Base-by-base conservation (phyloP, 1,284 basidiomycete genomes). In the Moesziomyces sp. region DNA sequence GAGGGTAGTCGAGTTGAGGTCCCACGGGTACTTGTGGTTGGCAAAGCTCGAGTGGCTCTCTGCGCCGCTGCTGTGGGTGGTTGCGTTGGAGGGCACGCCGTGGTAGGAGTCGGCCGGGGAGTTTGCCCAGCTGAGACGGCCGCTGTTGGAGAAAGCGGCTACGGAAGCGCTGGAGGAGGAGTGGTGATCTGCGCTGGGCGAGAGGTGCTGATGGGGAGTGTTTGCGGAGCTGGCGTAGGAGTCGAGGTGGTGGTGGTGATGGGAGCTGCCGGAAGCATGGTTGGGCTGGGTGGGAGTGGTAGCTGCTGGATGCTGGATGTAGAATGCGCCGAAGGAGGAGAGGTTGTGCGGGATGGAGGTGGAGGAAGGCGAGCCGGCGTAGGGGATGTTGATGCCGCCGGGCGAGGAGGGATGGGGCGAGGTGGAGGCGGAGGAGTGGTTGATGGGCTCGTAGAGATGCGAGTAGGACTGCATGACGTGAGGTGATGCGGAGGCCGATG, bases 101-200 rank as follows among this genome's bases (percentile, higher is more conserved):
- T 74, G 67, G 26, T 74, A 74, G 14, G 72, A 70, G 24, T 74
- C 72, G 9, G 72, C 67, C 2, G 72, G 72, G 9, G 67, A 70
- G 52, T 70, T 70, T 26, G 63, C 67, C 72, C 72, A 74, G 57
- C 72, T 74, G 21, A 74, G 35, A 38, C 67, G 62, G 38, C 72
- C 72, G 50, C 67, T 70, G 48, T 74, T 70, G 52, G 72, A 74
- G 51, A 74, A 53, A 16, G 72, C 66, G 19, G 72, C 72, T 13
- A 70, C 63, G 19, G 63, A 70, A 24, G 66, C 57, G 43, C 72
- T 58, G 8, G 67, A 70, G 6, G 72, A 74, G 5, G 72, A 74
- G 13, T 70, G 72, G 35, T 74, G 72, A 30, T 74, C 72, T 14
- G 67, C 67, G 7, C 51, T 46, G 19, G 72, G 72, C 30, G 72